A percentile compares a stretch with the other conserved stretches of the same genome.
Evolutionary conservation across 805 yeast genomes (phyloP).

Genomic region (Yarrowia hollandica): DNA sequence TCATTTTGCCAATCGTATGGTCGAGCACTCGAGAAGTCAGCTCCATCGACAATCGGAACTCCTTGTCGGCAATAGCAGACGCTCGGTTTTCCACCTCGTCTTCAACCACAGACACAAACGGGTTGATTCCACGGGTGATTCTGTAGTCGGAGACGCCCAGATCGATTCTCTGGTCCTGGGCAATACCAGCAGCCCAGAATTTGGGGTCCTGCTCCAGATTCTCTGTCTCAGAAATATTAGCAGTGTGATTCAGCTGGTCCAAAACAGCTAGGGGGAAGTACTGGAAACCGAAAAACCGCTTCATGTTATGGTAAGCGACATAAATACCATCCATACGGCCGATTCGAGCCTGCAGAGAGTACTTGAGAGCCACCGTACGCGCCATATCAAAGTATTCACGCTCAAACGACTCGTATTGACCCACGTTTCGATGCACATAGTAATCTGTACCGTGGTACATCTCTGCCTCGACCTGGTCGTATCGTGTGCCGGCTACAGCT

Average conservation of each 20-base stretch:
- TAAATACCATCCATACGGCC: conserved; percentile 98
- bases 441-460: conserved; percentile 66
- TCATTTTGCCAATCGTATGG: neutral
- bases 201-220: conserved; percentile 7
- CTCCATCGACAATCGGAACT: conserved; percentile 59
- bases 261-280: conserved; percentile 74
- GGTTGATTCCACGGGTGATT: neutral
- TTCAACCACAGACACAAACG: neutral
- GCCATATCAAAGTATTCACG: conserved; percentile 76
- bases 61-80: conserved; percentile 58
- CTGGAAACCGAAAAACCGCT: conserved; percentile 83
- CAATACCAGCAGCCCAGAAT: neutral
- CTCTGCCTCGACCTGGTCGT: conserved; percentile 48
- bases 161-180: neutral
- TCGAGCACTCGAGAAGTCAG: conserved; percentile 51
- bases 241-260: conserved; percentile 58
- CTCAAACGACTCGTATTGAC: conserved; percentile 76
- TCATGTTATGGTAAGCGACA: conserved; percentile 84
- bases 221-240: neutral
- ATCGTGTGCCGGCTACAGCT: conserved; percentile 83
- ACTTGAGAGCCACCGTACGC: conserved; percentile 75
- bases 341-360: conserved; percentile 85
- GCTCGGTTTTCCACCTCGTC: conserved; percentile 37
- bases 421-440: conserved; percentile 60
- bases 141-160: neutral